Evolutionary conservation across 306 rosid genomes (phyloP).

Genomic region (Ziziphus jujuba): DNA sequence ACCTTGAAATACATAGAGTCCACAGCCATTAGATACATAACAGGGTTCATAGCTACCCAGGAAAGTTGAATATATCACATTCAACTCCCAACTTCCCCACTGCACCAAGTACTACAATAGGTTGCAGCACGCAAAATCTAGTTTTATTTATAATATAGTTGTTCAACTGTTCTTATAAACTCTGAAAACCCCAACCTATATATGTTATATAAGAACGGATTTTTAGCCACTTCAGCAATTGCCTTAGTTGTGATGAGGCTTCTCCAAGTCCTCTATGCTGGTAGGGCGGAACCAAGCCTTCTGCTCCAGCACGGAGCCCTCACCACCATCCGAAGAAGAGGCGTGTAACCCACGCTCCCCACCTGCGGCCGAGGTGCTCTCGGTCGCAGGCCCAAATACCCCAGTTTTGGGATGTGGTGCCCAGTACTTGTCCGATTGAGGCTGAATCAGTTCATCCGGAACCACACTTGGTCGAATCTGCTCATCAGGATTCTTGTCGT

Average conservation of each 20-base stretch:
- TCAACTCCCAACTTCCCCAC: constrained; percentile 5
- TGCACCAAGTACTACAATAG: not conserved
- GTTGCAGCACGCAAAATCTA: not conserved
- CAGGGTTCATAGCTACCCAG: not conserved
- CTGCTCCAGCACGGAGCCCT: constrained; percentile 60
- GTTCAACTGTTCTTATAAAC: not conserved
- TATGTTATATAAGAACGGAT: not conserved
- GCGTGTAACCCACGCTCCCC: constrained; percentile 20
- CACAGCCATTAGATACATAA: not conserved
- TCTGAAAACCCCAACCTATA: not conserved
- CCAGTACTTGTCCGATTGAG: constrained; percentile 69
- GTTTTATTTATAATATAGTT: constrained; percentile 6
- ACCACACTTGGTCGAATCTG: constrained; percentile 38
- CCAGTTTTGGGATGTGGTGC: constrained; percentile 91
- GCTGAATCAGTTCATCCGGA: constrained; percentile 67
- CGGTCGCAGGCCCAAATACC: constrained; percentile 72
- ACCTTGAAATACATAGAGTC: not conserved
- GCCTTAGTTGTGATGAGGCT: constrained; percentile 45
- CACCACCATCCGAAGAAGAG: constrained; percentile 19
- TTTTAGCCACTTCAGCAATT: not conserved
- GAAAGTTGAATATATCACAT: not conserved
- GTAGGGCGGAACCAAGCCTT: constrained; percentile 94
- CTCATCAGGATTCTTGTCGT: constrained; percentile 90
- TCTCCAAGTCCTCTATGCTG: constrained; percentile 90
- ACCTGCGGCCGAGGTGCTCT: constrained; percentile 11